Evolutionary conservation across 2,329 filamentous ascomycete species (phyloP).

Genomic region (Cyclaneusma minus): DNA sequence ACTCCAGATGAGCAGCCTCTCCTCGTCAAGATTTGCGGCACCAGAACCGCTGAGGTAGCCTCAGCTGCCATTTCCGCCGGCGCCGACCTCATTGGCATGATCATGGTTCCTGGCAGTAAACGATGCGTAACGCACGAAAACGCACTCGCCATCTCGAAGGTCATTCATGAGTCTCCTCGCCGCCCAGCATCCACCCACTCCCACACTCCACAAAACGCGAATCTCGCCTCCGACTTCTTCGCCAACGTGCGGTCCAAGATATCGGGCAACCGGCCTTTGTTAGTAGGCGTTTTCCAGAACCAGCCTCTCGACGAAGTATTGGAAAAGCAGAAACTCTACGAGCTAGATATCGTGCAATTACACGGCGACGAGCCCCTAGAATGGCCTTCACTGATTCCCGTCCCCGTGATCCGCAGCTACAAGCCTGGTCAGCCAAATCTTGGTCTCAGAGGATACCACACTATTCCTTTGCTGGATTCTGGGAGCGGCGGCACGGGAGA

Average conservation of each 20-base stretch:
- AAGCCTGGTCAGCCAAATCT: slow-evolving; percentile 49
- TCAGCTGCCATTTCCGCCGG: slow-evolving; percentile 68
- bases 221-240: slow-evolving; percentile 53
- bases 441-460: slow-evolving; percentile 64
- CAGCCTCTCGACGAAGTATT: slow-evolving; percentile 75
- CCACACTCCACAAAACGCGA: slow-evolving; percentile 5
- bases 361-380: slow-evolving; percentile 87
- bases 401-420: slow-evolving; percentile 82
- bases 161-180: slow-evolving; percentile 40
- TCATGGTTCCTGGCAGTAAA: slow-evolving; percentile 67
- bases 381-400: slow-evolving; percentile 78
- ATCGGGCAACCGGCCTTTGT: slow-evolving; percentile 45
- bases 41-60: slow-evolving; percentile 67
- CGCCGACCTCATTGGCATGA: slow-evolving; percentile 87
- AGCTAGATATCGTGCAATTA: slow-evolving; percentile 79
- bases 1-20: slow-evolving; percentile 29
- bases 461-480: slow-evolving; percentile 72
- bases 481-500: slow-evolving; percentile 71
- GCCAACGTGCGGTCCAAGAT: slow-evolving; percentile 31
- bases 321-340: slow-evolving; percentile 57
- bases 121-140: slow-evolving; percentile 67
- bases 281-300: slow-evolving; percentile 91
- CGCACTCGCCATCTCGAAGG: slow-evolving; percentile 65
- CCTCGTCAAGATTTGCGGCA: slow-evolving; percentile 92
- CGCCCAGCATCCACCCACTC: slow-evolving; percentile 1